Evolutionary conservation across 192 early-diverging fungal genomes (phyloP), one percentile per base, ranked within the genome.

Genomic region (Coemansia sp.): DNA sequence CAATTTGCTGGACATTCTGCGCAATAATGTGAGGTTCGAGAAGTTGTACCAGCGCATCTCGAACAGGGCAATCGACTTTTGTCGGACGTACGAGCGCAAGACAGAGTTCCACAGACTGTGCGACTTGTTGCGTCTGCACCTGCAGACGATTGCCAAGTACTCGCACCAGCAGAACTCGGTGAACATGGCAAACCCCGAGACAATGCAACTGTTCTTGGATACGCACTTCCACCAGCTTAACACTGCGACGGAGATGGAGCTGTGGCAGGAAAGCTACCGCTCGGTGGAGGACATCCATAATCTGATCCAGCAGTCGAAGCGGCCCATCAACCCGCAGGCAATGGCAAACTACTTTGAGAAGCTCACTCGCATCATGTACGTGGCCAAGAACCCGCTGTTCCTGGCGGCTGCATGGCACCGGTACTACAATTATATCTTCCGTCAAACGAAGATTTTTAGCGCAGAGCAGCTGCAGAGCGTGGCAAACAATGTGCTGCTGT

Each of bases 261-360:
- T 97, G 68, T 99, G 96, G 96, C 97, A 99, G 84, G 97, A 99
- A 82, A 94, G 91, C 41, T 99, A 93, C 87, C 86, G 91, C 62
- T 93, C 93, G 31, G 87, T 98, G 50, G 97, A 99, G 86, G 97
- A 99, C 82, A 95, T 99, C 56, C 90, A 96, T 84, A 89, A 90
- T 65, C 82, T 99, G 58, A 83, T 99, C 60, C 87, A 93, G 55
- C 87, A 87, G 81, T 89, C 87, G 61, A 95, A 98, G 86, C 89
- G 93, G 62, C 87, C 92, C 49, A 91, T 94, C 75, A 95, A 98
- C 84, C 85, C 93, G 12, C 84, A 85, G 71, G 95, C 96, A 85
- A 91, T 98, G 89, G 94, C 95, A 56, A 95, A 94, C 86, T 99
- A 98, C 77, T 98, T 98, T 85, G 93, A 98, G 67, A 97, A 96